Evolutionary conservation across 257 asterid species (phyloP).

Genomic region (Solanum chilense): DNA sequence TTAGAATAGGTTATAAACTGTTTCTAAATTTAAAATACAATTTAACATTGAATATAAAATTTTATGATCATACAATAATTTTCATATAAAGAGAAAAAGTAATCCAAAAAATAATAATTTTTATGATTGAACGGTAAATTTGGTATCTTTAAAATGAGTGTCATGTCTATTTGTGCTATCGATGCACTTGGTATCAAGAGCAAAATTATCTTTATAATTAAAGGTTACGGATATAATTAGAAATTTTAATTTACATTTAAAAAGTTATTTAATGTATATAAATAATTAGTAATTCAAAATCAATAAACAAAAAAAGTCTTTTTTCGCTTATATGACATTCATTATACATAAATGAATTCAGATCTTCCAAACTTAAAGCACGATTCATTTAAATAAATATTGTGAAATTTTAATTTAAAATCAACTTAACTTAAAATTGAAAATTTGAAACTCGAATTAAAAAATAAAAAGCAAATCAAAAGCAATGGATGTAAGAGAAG

Average conservation of each 20-base stretch:
- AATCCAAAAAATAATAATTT: too few relatives aligned
- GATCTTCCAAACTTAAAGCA: neutral
- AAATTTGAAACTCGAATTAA: too few relatives aligned
- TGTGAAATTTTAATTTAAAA: too few relatives aligned
- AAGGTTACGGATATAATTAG: neutral
- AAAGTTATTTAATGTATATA: neutral
- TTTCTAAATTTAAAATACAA: too few relatives aligned
- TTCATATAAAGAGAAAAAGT: too few relatives aligned
- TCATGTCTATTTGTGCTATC: neutral
- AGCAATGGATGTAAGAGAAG: neutral
- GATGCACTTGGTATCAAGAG: neutral
- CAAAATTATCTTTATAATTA: neutral
- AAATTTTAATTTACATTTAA: neutral
- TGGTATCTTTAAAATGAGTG: neutral
- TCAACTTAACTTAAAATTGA: too few relatives aligned
- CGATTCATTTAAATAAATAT: too few relatives aligned
- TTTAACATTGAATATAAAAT: neutral
- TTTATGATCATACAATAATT: neutral
- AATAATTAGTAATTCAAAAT: neutral
- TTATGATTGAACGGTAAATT: too few relatives aligned
- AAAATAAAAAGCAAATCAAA: neutral
- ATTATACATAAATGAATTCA: too few relatives aligned
- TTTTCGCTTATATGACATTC: neutral
- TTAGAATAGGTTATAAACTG: too few relatives aligned
- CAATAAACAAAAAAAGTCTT: neutral